These are phyloP conservation scores for Linum usitatissimum DNA, from an alignment of 345 rosid genomes.

Conservation along the genomic window DNA sequence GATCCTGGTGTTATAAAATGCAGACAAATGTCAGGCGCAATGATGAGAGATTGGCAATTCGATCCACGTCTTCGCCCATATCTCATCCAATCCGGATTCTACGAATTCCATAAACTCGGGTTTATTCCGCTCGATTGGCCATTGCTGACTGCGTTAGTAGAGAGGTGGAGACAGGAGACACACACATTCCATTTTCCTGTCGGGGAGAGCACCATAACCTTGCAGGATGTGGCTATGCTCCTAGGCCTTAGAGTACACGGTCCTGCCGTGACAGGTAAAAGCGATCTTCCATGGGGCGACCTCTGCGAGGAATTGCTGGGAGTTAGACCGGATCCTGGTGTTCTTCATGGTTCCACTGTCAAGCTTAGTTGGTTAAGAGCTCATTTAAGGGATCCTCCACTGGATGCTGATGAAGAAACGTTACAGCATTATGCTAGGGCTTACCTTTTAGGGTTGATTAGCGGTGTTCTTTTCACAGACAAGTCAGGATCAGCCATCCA, in stretches of 20 bases:
- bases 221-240: conserved; percentile 6
- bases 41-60: neutral
- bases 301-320: conserved; percentile 6
- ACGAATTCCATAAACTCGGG: conserved; percentile 4
- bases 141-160: conserved; percentile 10
- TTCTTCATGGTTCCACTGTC: neutral
- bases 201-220: conserved; percentile 8
- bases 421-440: conserved; percentile 7
- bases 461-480: conserved; percentile 8
- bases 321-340: neutral
- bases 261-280: neutral
- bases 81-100: conserved; percentile 7
- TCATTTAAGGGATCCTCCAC: neutral
- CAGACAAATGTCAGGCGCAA: neutral
- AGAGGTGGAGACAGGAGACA: conserved; percentile 13
- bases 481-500: conserved; percentile 3
- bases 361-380: conserved; percentile 6
- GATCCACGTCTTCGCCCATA: conserved; percentile 4
- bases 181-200: conserved; percentile 9
- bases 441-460: conserved; percentile 2
- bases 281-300: neutral
- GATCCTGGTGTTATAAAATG: neutral
- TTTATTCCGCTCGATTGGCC: conserved; percentile 9
- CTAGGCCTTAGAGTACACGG: conserved; percentile 7
- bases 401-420: neutral